phyloP scores from a whole-genome alignment of 257 asterid species.

The Solanum habrochaites region DNA sequence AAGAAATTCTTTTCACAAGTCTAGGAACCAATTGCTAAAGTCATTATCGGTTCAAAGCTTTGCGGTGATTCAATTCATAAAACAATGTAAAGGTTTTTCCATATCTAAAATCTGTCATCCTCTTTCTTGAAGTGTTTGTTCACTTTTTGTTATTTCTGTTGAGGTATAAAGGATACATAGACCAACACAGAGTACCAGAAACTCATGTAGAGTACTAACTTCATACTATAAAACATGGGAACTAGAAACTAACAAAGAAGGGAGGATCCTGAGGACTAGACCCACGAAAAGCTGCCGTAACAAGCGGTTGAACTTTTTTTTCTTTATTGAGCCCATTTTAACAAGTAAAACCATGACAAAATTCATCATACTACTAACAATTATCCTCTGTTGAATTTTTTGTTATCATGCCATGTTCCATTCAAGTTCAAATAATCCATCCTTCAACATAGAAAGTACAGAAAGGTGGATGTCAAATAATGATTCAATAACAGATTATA shows the following conservation, averaged over 20 bases:
- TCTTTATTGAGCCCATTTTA: not conserved
- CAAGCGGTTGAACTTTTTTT: not conserved
- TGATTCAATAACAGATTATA: conserved; percentile 58
- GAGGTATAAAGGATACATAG: not conserved
- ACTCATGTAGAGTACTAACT: not conserved
- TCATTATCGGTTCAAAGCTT: not conserved
- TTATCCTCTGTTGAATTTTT: not conserved
- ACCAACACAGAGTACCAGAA: not conserved
- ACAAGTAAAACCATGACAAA: not conserved
- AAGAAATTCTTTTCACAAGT: not conserved
- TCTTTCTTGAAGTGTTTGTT: not conserved
- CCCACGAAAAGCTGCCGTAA: not conserved
- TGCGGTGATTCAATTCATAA: not conserved
- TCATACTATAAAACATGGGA: not conserved
- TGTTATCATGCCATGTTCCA: not conserved
- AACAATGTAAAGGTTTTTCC: not conserved
- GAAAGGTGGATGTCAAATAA: not conserved
- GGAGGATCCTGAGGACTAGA: not conserved
- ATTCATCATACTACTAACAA: not conserved
- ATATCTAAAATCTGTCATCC: not conserved
- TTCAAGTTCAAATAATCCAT: not conserved
- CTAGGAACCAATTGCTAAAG: not conserved
- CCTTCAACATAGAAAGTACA: not conserved
- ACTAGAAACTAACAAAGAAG: not conserved
- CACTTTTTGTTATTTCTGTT: not conserved